Evolutionary conservation across 1,139 yeast genomes (phyloP).

Genomic region (Tardiomyces blankii): DNA sequence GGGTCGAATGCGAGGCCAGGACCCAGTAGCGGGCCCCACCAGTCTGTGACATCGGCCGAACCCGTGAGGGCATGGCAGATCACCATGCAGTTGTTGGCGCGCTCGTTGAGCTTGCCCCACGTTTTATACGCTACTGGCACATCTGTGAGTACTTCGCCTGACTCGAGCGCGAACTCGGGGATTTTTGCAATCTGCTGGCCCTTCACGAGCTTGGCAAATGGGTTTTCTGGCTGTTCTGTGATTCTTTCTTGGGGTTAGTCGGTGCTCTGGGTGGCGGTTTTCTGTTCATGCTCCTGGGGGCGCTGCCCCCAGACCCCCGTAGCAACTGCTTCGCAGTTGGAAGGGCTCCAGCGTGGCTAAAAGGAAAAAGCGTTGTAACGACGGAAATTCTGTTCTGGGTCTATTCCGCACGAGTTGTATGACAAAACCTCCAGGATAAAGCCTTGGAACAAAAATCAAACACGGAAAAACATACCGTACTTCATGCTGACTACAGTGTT

Average conservation of each 20-base stretch:
- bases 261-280: neutral
- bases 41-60: slow-evolving; percentile 86
- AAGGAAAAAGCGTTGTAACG: too few relatives aligned
- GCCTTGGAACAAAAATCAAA: too few relatives aligned
- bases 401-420: too few relatives aligned
- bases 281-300: neutral
- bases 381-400: too few relatives aligned
- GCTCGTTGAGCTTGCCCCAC: slow-evolving; percentile 74
- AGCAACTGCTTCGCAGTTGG: too few relatives aligned
- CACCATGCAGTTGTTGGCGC: slow-evolving; percentile 63
- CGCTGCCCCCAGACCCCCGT: too few relatives aligned
- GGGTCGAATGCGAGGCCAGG: slow-evolving; percentile 86
- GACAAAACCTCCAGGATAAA: too few relatives aligned
- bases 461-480: too few relatives aligned
- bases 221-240: slow-evolving; percentile 44
- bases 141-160: slow-evolving; percentile 60
- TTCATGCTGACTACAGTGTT: too few relatives aligned
- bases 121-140: slow-evolving; percentile 94
- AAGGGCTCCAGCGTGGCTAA: neutral
- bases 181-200: slow-evolving; percentile 72
- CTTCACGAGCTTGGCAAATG: slow-evolving; percentile 62
- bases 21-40: slow-evolving; percentile 97
- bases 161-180: slow-evolving; percentile 69
- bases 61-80: slow-evolving; percentile 96
- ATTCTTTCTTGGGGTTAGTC: slow-evolving; percentile 13